These are phyloP conservation scores for Plasmopara muralis DNA, from an alignment of 352 stramenopile genomes.

Conservation along the genomic window DNA sequence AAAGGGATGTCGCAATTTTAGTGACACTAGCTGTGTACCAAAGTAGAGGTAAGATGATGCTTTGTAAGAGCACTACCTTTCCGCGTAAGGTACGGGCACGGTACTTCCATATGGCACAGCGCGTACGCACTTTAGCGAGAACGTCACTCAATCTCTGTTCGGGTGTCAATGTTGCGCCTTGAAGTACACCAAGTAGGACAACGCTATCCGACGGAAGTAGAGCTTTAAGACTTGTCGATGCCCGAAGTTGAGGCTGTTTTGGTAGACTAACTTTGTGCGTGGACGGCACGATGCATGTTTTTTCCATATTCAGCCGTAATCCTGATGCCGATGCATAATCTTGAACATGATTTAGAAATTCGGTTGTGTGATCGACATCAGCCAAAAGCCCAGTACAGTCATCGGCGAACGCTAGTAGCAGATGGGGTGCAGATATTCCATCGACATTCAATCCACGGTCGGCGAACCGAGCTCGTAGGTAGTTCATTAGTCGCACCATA, in stretches of 20 bases:
- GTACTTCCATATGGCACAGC: conserved; percentile 2
- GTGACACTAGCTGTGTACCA: conserved; percentile 2
- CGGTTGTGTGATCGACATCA: conserved; percentile 1
- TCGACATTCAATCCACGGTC: neutral
- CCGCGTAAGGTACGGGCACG: neutral
- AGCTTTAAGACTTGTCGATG: too few relatives aligned
- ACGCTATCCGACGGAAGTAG: neutral
- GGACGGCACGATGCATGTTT: conserved; percentile 5
- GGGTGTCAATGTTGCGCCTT: neutral
- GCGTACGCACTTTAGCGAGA: neutral
- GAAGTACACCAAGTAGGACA: neutral
- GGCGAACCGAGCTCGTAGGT: conserved; percentile 2
- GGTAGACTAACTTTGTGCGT: neutral
- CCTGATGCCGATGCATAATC: conserved; percentile 3
- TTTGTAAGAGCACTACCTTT: conserved; percentile 1
- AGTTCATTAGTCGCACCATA: conserved; percentile 10
- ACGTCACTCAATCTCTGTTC: neutral
- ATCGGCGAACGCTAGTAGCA: conserved; percentile 6
- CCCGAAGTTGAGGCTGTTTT: neutral
- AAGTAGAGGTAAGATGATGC: neutral
- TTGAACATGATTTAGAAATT: neutral
- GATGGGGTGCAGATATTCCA: neutral
- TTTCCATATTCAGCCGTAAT: conserved; percentile 5
- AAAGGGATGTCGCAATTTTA: neutral
- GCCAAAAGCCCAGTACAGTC: conserved; percentile 7